Conservation (phyloP, 1,139 yeast genomes). For the Yueomyces sp. region DNA sequence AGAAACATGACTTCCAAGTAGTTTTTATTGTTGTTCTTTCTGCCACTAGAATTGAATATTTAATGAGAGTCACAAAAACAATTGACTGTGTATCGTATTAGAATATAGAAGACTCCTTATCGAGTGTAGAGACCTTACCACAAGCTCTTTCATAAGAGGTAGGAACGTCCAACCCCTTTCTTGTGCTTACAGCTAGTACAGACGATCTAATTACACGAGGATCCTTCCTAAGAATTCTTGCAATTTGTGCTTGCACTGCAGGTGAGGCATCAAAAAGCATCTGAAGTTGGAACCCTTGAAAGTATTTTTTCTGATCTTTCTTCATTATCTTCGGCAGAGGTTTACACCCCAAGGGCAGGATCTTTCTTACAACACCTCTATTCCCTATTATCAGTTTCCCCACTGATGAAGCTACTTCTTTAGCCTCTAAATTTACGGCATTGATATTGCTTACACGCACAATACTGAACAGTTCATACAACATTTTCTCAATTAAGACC, state of each 20-base stretch:
- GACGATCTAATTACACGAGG: conserved; percentile 82
- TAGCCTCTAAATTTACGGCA: conserved; percentile 49
- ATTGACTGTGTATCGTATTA: not conserved
- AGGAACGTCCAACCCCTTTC: conserved; percentile 39
- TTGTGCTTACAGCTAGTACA: conserved; percentile 56
- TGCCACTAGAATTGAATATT: not conserved
- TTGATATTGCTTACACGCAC: conserved; percentile 62
- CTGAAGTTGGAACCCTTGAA: conserved; percentile 79
- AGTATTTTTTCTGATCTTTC: conserved; percentile 80
- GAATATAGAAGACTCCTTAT: conserved; percentile 2
- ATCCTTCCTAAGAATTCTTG: conserved; percentile 70
- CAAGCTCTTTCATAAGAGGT: conserved; percentile 36
- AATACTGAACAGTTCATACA: conserved; percentile 82
- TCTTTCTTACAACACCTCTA: conserved; percentile 82
- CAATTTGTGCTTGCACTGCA: conserved; percentile 74
- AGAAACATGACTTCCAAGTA: too few relatives aligned
- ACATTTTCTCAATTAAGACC: conserved; percentile 33
- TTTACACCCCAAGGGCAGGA: conserved; percentile 67
- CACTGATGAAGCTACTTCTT: conserved; percentile 52
- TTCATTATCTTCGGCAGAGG: conserved; percentile 71
- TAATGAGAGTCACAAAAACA: not conserved
- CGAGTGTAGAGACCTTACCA: conserved; percentile 17
- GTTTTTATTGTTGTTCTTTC: not conserved
- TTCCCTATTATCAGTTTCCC: conserved; percentile 76
- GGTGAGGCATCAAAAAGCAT: conserved; percentile 80